phyloP scores from a whole-genome alignment of 176 grass and related monocot genomes.

The Chloris gayana region DNA sequence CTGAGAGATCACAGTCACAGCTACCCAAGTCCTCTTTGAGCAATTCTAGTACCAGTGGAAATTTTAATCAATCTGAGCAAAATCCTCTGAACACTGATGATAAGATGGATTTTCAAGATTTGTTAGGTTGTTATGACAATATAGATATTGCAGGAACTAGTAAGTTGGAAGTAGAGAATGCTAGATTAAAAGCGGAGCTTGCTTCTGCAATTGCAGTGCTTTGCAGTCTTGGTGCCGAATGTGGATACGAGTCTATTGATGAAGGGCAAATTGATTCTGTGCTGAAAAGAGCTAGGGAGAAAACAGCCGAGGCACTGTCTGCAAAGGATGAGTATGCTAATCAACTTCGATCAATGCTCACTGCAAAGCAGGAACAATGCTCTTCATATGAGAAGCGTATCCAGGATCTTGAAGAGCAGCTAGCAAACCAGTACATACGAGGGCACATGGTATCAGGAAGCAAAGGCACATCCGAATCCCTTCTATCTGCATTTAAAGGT shows the following conservation, averaged over 20 bases:
- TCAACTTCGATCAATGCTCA: conserved; percentile 71
- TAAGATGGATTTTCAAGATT: conserved; percentile 64
- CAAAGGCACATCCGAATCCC: conserved; percentile 60
- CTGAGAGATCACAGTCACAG: conserved; percentile 56
- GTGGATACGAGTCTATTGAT: conserved; percentile 66
- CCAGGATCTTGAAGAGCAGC: conserved; percentile 77
- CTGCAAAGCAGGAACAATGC: conserved; percentile 65
- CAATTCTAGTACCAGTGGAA: conserved; percentile 39
- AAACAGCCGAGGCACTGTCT: conserved; percentile 72
- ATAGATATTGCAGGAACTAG: conserved; percentile 89
- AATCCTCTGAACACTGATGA: conserved; percentile 48
- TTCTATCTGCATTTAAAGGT: conserved; percentile 59
- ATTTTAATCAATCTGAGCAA: conserved; percentile 61
- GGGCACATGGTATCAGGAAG: conserved; percentile 58
- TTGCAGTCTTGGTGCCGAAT: conserved; percentile 65
- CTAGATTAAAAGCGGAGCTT: conserved; percentile 89
- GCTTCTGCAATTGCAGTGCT: conserved; percentile 84
- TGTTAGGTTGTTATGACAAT: conserved; percentile 59
- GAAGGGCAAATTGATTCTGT: conserved; percentile 62
- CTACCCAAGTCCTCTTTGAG: conserved; percentile 44
- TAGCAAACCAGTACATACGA: conserved; percentile 78
- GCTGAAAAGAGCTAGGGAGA: conserved; percentile 65
- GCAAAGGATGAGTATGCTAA: conserved; percentile 80
- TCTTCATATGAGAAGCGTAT: conserved; percentile 85
- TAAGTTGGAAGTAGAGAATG: conserved; percentile 94